These are phyloP conservation scores for Dioscorea zingiberensis DNA, from an alignment of 106 monocot species.

Conservation along the genomic window DNA sequence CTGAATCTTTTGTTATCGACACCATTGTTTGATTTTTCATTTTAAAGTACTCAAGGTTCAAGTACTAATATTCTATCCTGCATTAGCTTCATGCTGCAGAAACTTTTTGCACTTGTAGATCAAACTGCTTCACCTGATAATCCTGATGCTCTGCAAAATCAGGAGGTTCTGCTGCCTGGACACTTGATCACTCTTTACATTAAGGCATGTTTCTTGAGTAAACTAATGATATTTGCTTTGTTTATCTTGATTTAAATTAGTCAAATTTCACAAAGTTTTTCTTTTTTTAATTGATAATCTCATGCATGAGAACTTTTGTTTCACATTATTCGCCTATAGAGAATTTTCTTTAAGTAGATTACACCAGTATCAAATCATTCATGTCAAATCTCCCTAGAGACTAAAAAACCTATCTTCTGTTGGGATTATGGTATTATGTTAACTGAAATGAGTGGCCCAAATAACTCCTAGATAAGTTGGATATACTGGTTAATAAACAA, in stretches of 20 bases:
- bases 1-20: background rate
- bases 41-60: background rate
- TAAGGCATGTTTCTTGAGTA: conserved; percentile 37
- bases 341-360: no score
- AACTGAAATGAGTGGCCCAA: no score
- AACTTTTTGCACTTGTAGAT: conserved; percentile 92
- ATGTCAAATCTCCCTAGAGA: no score
- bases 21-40: no score
- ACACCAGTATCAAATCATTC: no score
- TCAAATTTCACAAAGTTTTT: background rate
- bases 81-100: conserved; percentile 94
- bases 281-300: background rate
- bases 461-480: no score
- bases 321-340: no score
- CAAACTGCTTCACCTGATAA: conserved; percentile 86
- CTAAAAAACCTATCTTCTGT: no score
- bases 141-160: conserved; percentile 76
- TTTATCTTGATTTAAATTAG: no score
- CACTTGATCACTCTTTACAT: conserved; percentile 66
- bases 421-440: no score
- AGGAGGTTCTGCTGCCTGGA: conserved; percentile 80
- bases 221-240: no score
- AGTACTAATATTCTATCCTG: background rate
- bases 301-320: background rate
- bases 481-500: no score